A percentile compares a stretch with the other conserved stretches of the same genome.
phyloP scores from a whole-genome alignment of 2,329 filamentous ascomycete species.

The Aotearoamyces nothofagi region DNA sequence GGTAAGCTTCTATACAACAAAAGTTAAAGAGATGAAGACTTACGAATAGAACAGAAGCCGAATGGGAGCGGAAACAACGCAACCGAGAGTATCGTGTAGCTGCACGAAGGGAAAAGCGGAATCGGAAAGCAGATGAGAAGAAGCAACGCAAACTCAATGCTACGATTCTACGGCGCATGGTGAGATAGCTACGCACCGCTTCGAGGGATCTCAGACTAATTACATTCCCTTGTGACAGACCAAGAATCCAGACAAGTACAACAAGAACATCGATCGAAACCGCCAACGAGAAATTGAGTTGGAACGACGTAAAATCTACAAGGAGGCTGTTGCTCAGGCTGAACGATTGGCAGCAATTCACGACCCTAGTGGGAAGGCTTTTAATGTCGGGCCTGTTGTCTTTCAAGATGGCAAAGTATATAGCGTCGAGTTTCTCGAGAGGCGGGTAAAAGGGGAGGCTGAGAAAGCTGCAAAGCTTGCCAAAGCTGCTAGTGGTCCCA shows the following conservation, averaged over 20 bases:
- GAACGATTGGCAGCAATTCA: slow-evolving; percentile 17
- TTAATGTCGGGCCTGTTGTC: slow-evolving; percentile 18
- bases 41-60: slow-evolving; percentile 21
- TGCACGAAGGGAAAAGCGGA: slow-evolving; percentile 10
- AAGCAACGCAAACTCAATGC: slow-evolving; percentile 13
- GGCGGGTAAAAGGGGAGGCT: slow-evolving; percentile 7
- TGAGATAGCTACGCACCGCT: no score
- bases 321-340: slow-evolving; percentile 16
- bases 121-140: slow-evolving; percentile 12
- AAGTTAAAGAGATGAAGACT: not conserved
- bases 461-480: slow-evolving; percentile 5
- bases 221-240: slow-evolving; percentile 11
- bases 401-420: slow-evolving; percentile 15
- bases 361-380: slow-evolving; percentile 17
- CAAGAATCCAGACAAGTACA: slow-evolving; percentile 19
- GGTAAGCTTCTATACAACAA: not conserved
- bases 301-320: slow-evolving; percentile 17
- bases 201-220: no score
- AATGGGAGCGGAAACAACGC: slow-evolving; percentile 5
- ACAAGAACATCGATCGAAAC: slow-evolving; percentile 21
- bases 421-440: slow-evolving; percentile 10
- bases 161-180: slow-evolving; percentile 12
- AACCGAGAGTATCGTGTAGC: slow-evolving; percentile 10
- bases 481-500: not conserved
- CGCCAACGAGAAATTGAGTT: slow-evolving; percentile 15